A percentile compares a stretch with the other conserved stretches of the same genome.
Conservation (phyloP, 345 rosid genomes). For the Euclidium syriacum region DNA sequence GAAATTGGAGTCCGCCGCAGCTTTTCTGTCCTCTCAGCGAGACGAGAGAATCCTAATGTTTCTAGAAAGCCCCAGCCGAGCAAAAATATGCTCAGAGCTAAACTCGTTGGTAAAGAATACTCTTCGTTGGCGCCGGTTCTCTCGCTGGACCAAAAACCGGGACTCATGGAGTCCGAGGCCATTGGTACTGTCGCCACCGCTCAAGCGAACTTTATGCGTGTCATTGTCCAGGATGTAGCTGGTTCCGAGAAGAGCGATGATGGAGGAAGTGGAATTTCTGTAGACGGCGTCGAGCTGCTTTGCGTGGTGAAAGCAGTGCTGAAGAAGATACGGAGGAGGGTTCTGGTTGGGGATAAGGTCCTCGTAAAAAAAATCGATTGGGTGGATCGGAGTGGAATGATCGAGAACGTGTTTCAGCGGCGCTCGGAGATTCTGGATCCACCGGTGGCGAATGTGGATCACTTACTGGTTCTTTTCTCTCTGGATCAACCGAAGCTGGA, state of each 20-base stretch:
- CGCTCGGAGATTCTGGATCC: slow-evolving; percentile 63
- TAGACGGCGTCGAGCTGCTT: slow-evolving; percentile 76
- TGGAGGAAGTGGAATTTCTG: too few relatives aligned
- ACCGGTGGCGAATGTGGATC: slow-evolving; percentile 90
- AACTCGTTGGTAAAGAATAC: slow-evolving; percentile 46
- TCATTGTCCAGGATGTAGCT: slow-evolving; percentile 41
- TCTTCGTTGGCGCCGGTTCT: slow-evolving; percentile 70
- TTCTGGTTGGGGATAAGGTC: slow-evolving; percentile 84
- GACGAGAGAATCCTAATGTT: slow-evolving; percentile 45
- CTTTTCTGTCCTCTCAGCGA: slow-evolving; percentile 35
- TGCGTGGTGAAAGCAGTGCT: slow-evolving; percentile 86
- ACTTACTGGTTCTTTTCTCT: slow-evolving; percentile 70
- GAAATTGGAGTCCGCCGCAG: slow-evolving; percentile 16
- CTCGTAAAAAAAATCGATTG: slow-evolving; percentile 86
- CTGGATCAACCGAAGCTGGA: slow-evolving; percentile 74
- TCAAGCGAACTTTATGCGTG: slow-evolving; percentile 99
- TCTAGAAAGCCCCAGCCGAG: slow-evolving; percentile 48
- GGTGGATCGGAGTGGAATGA: slow-evolving; percentile 78
- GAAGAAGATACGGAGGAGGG: slow-evolving; percentile 91
- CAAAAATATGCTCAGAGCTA: slow-evolving; percentile 68
- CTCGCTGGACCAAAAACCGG: slow-evolving; percentile 41
- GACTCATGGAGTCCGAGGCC: slow-evolving; percentile 74
- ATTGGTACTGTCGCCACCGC: slow-evolving; percentile 78
- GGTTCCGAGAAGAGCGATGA: slow-evolving; percentile 6
- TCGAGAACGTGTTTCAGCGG: slow-evolving; percentile 80